Evolutionary conservation across 352 stramenopile species (phyloP).

Genomic region (Pseudoperonospora humuli): DNA sequence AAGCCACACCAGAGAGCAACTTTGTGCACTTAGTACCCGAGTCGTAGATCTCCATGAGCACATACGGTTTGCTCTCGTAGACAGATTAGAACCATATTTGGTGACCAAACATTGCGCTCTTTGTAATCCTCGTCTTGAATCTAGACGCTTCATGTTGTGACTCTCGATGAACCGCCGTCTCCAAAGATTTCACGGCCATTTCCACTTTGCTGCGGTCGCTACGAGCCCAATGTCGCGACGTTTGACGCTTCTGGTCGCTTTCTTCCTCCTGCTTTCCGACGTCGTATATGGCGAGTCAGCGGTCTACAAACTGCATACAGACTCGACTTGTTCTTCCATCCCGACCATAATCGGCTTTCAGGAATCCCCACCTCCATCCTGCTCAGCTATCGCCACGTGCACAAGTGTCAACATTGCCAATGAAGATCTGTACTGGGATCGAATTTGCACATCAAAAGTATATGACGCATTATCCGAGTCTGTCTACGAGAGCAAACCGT

Average conservation of each 20-base stretch:
- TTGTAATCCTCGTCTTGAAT: too few species aligned
- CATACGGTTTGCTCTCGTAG: conserved; percentile 19
- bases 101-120: too few species aligned
- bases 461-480: conserved; percentile 10
- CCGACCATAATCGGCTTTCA: conserved; percentile 26
- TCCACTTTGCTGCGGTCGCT: background rate
- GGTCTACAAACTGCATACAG: conserved; percentile 22
- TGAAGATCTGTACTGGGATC: conserved; percentile 23
- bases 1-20: conserved; percentile 30
- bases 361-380: conserved; percentile 15
- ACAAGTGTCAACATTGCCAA: conserved; percentile 13
- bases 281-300: conserved; percentile 4
- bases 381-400: conserved; percentile 19
- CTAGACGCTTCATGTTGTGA: too few species aligned
- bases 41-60: conserved; percentile 34
- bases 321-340: conserved; percentile 21
- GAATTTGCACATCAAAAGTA: conserved; percentile 9
- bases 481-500: conserved; percentile 17
- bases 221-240: background rate
- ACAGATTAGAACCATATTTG: too few species aligned
- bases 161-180: background rate
- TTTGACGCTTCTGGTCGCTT: conserved; percentile 2
- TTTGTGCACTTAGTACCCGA: too few species aligned
- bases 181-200: background rate
- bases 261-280: background rate